Evolutionary conservation across 1,139 yeast genomes (phyloP).

Genomic region (Yamadazyma diospyri): DNA sequence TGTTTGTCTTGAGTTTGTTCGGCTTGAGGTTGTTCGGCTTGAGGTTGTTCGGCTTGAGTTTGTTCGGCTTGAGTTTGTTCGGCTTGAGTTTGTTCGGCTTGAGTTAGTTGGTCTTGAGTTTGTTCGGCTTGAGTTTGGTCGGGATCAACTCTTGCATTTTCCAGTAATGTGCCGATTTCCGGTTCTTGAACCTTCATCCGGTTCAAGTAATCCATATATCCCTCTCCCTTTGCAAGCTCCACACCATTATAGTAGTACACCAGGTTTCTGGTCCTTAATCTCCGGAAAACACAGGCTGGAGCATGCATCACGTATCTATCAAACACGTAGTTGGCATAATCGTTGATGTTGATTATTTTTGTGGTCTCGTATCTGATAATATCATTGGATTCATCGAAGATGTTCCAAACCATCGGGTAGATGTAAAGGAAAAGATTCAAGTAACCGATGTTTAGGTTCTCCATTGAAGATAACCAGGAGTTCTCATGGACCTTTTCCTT

Average conservation of each 20-base stretch:
- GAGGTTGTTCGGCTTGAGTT: no score
- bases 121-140: not conserved
- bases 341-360: conserved; percentile 5
- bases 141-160: not conserved
- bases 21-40: not conserved
- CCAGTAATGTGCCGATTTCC: not conserved
- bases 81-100: not conserved
- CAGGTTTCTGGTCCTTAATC: conserved; percentile 5
- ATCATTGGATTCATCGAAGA: conserved; percentile 3
- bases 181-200: not conserved
- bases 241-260: conserved; percentile 16
- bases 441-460: conserved; percentile 4
- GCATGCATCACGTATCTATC: conserved; percentile 22
- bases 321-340: conserved; percentile 17
- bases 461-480: not conserved
- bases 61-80: not conserved
- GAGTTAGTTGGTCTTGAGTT: not conserved
- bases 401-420: not conserved
- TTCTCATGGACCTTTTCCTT: not conserved
- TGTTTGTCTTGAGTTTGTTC: not conserved
- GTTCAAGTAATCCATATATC: conserved; percentile 15
- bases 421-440: conserved; percentile 3
- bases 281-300: conserved; percentile 16
- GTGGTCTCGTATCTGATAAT: conserved; percentile 4
- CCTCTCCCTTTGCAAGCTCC: conserved; percentile 15